phyloP scores from a whole-genome alignment of 306 rosid species.

The Lagenaria siceraria region DNA sequence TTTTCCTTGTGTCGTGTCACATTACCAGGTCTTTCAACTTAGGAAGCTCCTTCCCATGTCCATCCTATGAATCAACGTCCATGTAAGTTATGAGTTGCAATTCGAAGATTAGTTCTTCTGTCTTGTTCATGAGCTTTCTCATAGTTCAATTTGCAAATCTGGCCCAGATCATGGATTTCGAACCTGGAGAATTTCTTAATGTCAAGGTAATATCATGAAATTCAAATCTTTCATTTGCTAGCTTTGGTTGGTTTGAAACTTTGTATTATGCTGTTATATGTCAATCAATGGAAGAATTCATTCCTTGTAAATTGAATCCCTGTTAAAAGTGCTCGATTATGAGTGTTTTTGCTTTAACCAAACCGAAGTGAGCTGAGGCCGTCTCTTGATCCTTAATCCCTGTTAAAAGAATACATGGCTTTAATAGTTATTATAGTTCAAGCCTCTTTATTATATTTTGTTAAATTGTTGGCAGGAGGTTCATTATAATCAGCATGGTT shows the following conservation, averaged over 20 bases:
- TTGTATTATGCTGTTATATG: background rate
- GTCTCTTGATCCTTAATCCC: background rate
- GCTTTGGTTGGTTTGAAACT: background rate
- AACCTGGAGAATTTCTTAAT: slow-evolving; percentile 86
- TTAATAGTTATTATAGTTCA: background rate
- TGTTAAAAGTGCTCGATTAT: background rate
- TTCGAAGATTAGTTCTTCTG: background rate
- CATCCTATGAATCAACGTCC: slow-evolving; percentile 84
- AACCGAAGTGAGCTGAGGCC: too few relatives aligned
- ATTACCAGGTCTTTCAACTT: slow-evolving; percentile 65
- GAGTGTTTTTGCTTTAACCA: too few relatives aligned
- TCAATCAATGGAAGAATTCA: background rate
- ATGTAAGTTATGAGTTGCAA: slow-evolving; percentile 39
- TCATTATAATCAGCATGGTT: slow-evolving; percentile 93
- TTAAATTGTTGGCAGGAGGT: slow-evolving; percentile 57
- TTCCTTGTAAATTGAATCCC: background rate
- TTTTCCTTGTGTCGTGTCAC: background rate
- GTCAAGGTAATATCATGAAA: slow-evolving; percentile 50
- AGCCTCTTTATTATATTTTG: background rate
- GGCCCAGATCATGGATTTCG: slow-evolving; percentile 87
- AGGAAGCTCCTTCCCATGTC: slow-evolving; percentile 83
- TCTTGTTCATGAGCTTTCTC: background rate
- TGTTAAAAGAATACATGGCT: background rate
- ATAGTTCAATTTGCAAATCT: slow-evolving; percentile 5
- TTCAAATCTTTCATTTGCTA: background rate